Percentiles rank a stretch among this genome's conserved stretches.
These are phyloP conservation scores for Chondrus crispus DNA, from an alignment of 23 red algal genomes.

Conservation along the genomic window DNA sequence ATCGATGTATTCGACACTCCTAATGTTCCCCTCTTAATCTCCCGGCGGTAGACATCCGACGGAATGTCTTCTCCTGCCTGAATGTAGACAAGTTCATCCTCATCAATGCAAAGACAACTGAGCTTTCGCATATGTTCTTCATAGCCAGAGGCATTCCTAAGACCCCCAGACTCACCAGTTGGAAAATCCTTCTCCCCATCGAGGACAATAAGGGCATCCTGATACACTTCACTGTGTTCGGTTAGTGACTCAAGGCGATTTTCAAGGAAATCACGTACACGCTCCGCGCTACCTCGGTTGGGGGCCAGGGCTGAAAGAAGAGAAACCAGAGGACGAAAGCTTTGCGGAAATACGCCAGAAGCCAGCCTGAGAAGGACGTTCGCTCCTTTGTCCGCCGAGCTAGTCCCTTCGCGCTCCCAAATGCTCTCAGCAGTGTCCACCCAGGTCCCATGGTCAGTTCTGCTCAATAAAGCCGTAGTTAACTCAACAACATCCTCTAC, in stretches of 20 bases:
- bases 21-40: conserved; percentile 3
- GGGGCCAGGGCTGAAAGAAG: conserved; percentile 19
- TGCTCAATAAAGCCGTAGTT: background rate
- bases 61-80: conserved; percentile 37
- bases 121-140: too few relatives aligned
- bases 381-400: background rate
- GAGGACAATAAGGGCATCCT: conserved; percentile 7
- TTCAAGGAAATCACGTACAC: conserved; percentile 8
- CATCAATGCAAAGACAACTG: background rate
- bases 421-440: background rate
- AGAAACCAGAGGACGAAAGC: conserved; percentile 30
- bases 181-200: conserved; percentile 5
- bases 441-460: background rate
- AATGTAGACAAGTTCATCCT: conserved; percentile 38
- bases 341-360: conserved; percentile 28
- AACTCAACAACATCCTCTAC: conserved; percentile 23
- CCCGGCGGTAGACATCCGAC: conserved; percentile 24
- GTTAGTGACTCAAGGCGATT: conserved; percentile 16
- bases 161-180: too few relatives aligned
- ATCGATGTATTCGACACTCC: conserved; percentile 28
- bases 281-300: conserved; percentile 22
- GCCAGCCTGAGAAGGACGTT: conserved; percentile 18
- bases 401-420: conserved; percentile 7
- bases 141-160: too few relatives aligned
- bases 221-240: conserved; percentile 27